Percentiles rank a stretch among this genome's conserved stretches.
phyloP scores from a whole-genome alignment of 257 asterid genomes.

The Nicotiana paniculata region DNA sequence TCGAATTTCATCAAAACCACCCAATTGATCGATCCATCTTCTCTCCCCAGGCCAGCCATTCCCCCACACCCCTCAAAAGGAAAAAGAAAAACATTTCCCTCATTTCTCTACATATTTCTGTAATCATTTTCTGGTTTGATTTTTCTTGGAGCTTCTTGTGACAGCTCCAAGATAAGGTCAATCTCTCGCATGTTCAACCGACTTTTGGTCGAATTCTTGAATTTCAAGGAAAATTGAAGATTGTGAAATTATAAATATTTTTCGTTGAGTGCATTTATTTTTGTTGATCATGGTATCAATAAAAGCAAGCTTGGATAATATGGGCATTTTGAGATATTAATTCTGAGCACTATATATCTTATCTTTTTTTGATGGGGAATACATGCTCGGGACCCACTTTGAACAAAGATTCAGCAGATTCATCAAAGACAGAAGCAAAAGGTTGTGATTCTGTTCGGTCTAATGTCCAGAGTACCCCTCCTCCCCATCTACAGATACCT shows the following conservation, averaged over 20 bases:
- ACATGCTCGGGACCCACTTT: slow-evolving; percentile 58
- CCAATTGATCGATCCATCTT: slow-evolving; percentile 4
- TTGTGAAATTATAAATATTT: not conserved
- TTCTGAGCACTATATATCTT: not conserved
- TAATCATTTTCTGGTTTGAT: not conserved
- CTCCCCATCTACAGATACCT: slow-evolving; percentile 33
- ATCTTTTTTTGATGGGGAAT: slow-evolving; percentile 50
- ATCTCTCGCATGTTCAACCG: not conserved
- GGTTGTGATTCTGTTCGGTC: slow-evolving; percentile 9
- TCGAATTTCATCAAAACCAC: not conserved
- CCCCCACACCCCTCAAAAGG: not conserved
- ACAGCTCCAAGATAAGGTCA: not conserved
- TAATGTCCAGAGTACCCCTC: slow-evolving; percentile 35
- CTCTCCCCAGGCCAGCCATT: not conserved
- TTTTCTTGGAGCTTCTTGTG: not conserved
- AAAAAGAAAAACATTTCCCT: not conserved
- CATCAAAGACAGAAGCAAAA: slow-evolving; percentile 23
- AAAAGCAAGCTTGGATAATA: not conserved
- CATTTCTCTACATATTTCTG: not conserved
- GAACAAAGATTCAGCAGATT: slow-evolving; percentile 19
- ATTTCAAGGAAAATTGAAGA: not conserved
- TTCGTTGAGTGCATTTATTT: not conserved
- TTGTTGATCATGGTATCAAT: not conserved
- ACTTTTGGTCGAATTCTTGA: not conserved
- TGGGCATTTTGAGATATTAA: slow-evolving; percentile 19